Evolutionary conservation across 768 basidiomycete species (phyloP).

Genomic region (Agaricus sinodeliciosus): DNA sequence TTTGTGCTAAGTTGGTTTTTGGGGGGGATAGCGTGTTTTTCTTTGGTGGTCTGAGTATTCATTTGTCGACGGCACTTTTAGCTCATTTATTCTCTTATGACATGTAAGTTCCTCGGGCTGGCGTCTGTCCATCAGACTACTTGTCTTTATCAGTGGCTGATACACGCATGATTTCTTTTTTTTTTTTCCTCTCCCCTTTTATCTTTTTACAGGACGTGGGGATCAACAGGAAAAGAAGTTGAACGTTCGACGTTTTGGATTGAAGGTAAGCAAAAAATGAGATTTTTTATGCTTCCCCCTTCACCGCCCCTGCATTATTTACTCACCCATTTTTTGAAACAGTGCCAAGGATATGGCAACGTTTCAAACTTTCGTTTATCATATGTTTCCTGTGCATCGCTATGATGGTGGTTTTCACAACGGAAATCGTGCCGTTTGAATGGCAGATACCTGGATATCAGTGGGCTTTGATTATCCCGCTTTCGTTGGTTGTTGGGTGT

Average conservation of each 20-base stretch:
- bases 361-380: constrained; percentile 71
- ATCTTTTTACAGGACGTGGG: constrained; percentile 52
- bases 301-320: neutral
- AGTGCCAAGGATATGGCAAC: constrained; percentile 76
- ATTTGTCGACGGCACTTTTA: constrained; percentile 58
- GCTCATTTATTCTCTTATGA: constrained; percentile 64
- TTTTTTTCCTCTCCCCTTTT: no score
- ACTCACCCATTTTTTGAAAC: neutral
- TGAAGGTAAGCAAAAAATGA: constrained; percentile 34
- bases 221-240: constrained; percentile 69
- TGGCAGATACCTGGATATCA: constrained; percentile 61
- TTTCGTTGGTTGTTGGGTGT: constrained; percentile 59
- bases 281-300: no score
- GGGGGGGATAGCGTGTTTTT: constrained; percentile 53
- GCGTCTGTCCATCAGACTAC: neutral
- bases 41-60: constrained; percentile 71
- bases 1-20: neutral
- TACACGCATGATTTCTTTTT: neutral
- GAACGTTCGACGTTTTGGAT: constrained; percentile 86
- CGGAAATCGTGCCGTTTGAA: constrained; percentile 47
- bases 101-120: constrained; percentile 28
- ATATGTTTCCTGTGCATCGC: constrained; percentile 53
- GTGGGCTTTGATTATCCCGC: constrained; percentile 71
- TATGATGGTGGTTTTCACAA: constrained; percentile 56
- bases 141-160: neutral